Evolutionary conservation across 192 early-diverging fungal genomes (phyloP).

Genomic region (Spizellomyces punctatus): DNA sequence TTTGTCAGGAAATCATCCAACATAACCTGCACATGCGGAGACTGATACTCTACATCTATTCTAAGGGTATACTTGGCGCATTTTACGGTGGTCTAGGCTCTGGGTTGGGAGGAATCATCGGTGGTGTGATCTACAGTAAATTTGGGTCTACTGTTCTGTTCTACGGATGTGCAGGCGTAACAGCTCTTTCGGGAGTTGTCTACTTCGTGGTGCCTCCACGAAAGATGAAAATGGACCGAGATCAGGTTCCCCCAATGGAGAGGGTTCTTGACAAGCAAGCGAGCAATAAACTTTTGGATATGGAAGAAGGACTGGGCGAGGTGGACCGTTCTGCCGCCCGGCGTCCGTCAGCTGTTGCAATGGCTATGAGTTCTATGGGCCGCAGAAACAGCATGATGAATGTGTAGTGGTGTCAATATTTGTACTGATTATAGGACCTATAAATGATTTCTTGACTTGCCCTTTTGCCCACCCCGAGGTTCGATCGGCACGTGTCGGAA

Average conservation of each 20-base stretch:
- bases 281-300: constrained; percentile 16
- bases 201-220: constrained; percentile 19
- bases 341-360: constrained; percentile 17
- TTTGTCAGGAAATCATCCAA: neutral
- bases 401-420: too few species aligned
- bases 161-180: constrained; percentile 21
- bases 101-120: constrained; percentile 29
- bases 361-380: constrained; percentile 11
- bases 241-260: constrained; percentile 13
- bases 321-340: neutral
- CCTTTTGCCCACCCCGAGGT: too few species aligned
- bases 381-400: constrained; percentile 22
- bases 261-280: constrained; percentile 14
- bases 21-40: too few species aligned
- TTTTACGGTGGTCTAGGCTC: constrained; percentile 32
- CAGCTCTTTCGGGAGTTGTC: constrained; percentile 8
- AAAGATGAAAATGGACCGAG: neutral
- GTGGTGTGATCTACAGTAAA: constrained; percentile 24
- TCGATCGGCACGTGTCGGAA: too few species aligned
- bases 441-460: too few species aligned
- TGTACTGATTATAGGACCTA: too few species aligned
- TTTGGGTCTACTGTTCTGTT: constrained; percentile 24
- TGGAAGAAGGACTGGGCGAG: neutral
- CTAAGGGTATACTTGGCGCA: constrained; percentile 35
- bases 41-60: too few species aligned